Percentiles rank a stretch among this genome's conserved stretches.
Conservation (phyloP, 208 protist genomes). For the Leishmania tarentolae region DNA sequence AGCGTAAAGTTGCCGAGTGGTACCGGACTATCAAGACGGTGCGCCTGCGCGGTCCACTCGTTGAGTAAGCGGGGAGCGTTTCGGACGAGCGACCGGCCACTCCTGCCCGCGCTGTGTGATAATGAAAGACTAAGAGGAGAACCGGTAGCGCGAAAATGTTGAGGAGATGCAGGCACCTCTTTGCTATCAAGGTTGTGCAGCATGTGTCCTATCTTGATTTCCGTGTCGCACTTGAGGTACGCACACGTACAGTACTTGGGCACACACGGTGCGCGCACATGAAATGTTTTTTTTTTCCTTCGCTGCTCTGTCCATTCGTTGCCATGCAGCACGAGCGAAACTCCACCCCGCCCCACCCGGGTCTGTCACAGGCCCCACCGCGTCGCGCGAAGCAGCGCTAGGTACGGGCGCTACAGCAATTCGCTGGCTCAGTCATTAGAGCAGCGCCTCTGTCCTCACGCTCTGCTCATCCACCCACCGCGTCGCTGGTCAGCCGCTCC, state of each 20-base stretch:
- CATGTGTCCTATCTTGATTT: background rate
- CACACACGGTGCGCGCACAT: background rate
- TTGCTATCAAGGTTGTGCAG: background rate
- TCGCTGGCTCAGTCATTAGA: background rate
- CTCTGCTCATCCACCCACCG: background rate
- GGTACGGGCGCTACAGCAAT: background rate
- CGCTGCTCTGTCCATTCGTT: background rate
- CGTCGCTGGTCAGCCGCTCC: background rate
- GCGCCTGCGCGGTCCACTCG: too few species aligned
- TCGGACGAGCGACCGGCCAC: background rate
- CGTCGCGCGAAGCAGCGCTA: background rate
- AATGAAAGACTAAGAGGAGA: background rate
- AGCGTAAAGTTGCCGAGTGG: too few species aligned
- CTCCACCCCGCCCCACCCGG: background rate
- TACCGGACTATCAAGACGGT: background rate
- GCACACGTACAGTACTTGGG: background rate
- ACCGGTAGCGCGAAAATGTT: background rate
- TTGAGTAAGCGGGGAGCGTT: background rate
- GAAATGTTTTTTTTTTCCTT: background rate
- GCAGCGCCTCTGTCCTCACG: background rate
- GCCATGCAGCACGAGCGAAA: background rate
- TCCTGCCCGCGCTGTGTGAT: background rate
- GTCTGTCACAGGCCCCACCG: background rate
- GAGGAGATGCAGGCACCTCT: background rate
- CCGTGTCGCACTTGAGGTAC: background rate